Evolutionary conservation across 2,329 filamentous ascomycete species (phyloP).

Genomic region (Colletotrichum shisoi): DNA sequence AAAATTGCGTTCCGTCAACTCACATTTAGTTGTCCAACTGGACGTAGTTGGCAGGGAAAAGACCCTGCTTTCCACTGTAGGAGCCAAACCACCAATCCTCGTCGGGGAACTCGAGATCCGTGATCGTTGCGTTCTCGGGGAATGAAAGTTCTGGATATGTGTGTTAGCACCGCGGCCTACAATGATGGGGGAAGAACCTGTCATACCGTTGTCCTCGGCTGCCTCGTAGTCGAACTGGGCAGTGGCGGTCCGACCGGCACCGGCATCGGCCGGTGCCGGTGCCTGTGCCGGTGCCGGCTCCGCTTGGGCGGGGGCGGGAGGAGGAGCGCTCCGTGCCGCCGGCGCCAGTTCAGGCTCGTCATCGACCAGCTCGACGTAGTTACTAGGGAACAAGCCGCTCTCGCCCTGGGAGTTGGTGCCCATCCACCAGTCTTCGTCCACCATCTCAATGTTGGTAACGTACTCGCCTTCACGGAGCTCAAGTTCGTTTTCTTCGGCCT

Average conservation of each 20-base stretch:
- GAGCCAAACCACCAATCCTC: conserved; percentile 99
- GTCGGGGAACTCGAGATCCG: conserved; percentile 89
- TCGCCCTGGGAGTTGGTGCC: conserved; percentile 87
- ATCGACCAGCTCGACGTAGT: conserved; percentile 89
- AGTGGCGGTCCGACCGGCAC: conserved; percentile 71
- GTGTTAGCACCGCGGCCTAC: conserved; percentile 1
- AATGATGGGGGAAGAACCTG: conserved; percentile 43
- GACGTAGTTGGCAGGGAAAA: conserved; percentile 83
- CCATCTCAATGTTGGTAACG: conserved; percentile 93
- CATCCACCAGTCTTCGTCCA: conserved; percentile 99
- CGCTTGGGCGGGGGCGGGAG: conserved; percentile 46
- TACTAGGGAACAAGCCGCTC: conserved; percentile 91
- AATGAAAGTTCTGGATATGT: conserved; percentile 72
- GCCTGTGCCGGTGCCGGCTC: conserved; percentile 53
- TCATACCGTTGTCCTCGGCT: conserved; percentile 85
- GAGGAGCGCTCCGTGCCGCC: conserved; percentile 49
- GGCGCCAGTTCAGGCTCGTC: conserved; percentile 59
- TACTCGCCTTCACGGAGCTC: conserved; percentile 88
- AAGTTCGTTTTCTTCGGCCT: conserved; percentile 96
- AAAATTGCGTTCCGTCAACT: conserved; percentile 7
- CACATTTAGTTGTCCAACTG: conserved; percentile 57
- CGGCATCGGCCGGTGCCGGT: conserved; percentile 42
- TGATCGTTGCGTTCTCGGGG: conserved; percentile 85
- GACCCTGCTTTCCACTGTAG: conserved; percentile 78
- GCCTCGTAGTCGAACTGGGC: conserved; percentile 97